Base-by-base conservation (phyloP, 2,329 filamentous ascomycete genomes). In the Alternaria triticimaculans region DNA sequence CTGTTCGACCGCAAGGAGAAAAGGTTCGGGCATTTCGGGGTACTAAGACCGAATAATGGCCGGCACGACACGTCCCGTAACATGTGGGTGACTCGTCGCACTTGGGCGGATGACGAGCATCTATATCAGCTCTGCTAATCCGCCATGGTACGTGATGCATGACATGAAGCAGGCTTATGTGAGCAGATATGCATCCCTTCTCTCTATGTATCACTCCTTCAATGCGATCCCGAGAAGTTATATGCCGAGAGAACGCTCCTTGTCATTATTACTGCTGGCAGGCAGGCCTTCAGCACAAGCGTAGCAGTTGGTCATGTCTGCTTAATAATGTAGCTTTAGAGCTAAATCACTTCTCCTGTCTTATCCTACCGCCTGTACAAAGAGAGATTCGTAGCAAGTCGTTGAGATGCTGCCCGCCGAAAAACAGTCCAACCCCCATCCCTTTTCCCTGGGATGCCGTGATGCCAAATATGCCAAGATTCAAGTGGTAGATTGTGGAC, bases 371-470 rank as follows among this genome's bases (percentile, higher is more conserved):
- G 28, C 59, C 63, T 64, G 61, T 64, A 68, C 62, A 68, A 37
- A 55, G 62, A 64, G 58, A 63, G 55, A 62, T 66, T 62, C 57
- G 62, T 58, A 58, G 45, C 53, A 64, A 33, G 59, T 68, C 64
- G 59, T 64, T 64, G 28, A 62, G n/a, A 59, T 59, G 62, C 51
- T 63, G 62, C 60, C 64, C 44, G 41, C 57, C 58, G 46, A 51
- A 45, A 49, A 21, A 20, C 21, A 49, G 15, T 56, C 41, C 37
- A 64, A 45, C 26, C 57, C 28, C 62, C 59, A 23, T 51, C 46
- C 26, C 60, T 51, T 37, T 43, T 46, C 23, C 53, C 50, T 56
- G 53, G 56, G 41, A 53, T 45, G 48, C 60, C 64, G 41, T 44
- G 30, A 65, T 65, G 59, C 65, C 23, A 60, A 51, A 55, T 54